Evolutionary conservation across 2,329 filamentous ascomycete species (phyloP), one percentile per base, ranked within the genome.

Genomic region (Xylaria sp.): DNA sequence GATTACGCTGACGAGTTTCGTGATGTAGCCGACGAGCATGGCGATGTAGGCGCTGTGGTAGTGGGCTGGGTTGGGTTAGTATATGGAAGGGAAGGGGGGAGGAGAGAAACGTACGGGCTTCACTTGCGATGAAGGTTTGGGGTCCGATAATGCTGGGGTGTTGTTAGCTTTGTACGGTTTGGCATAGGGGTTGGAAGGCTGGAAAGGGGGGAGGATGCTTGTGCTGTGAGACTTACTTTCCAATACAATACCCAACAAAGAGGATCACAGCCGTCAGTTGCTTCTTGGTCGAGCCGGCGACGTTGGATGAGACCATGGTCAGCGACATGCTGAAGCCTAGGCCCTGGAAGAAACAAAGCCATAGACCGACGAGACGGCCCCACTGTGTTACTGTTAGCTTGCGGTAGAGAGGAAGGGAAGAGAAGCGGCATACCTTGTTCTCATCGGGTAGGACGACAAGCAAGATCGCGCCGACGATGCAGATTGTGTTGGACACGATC

Each of bases 351-450:
- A 68, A 72, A 62, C 69, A 71, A 6, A 85, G 73, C 81, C 82
- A 85, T 3, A 84, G 74, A 0, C 78, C 81, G 3, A 84, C 82
- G 1, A 85, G 72, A 2, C 81, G 74, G 10, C 80, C 82, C 82
- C 82, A 84, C 72, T 71, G 47, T n/a, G 16, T 39, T 2, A 2
- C 3, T 30, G 3, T 30, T 30, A 30, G 23, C 23, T 5, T 71
- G 47, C 10, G 23, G 39, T 13, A n/a, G 7, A 42, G 2, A 4
- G 37, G 34, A 42, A 39, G 4, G n/a, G 35, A 6, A 39, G 4
- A 10, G 35, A 6, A 16, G 16, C 16, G 9, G 47, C 63, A 58
- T 62, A 72, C 70, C 67, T 82, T 82, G 64, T 82, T 81, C 46
- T 66, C 65, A 18, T 72, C 65, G 0, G 81, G 79, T 4, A 84